Percentiles rank a stretch among this genome's conserved stretches.
These are phyloP conservation scores for Pyrenophora seminiperda DNA, from an alignment of 2,329 filamentous ascomycete species.

Conservation along the genomic window DNA sequence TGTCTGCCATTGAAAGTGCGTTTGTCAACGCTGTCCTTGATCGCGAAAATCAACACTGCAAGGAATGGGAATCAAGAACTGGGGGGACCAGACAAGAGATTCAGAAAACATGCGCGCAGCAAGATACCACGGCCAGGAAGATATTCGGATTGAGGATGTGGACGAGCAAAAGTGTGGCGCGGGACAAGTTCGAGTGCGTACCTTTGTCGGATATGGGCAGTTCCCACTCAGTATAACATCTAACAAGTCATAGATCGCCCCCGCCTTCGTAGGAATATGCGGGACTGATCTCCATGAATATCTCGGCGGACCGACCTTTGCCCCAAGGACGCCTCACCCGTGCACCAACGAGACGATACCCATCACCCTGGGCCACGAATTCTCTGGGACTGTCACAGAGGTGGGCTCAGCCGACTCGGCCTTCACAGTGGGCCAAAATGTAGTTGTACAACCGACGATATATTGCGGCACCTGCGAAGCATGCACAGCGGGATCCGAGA, in stretches of 20 bases:
- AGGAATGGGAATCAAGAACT: conserved; percentile 7
- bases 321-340: conserved; percentile 60
- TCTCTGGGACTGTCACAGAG: conserved; percentile 64
- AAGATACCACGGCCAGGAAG: conserved; percentile 61
- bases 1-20: conserved; percentile 40
- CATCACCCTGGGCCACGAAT: conserved; percentile 68
- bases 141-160: conserved; percentile 61
- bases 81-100: conserved; percentile 1
- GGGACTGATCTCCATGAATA: conserved; percentile 61
- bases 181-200: conserved; percentile 55
- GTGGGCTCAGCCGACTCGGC: conserved; percentile 58
- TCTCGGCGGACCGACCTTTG: conserved; percentile 55
- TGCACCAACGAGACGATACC: conserved; percentile 63
- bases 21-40: conserved; percentile 38
- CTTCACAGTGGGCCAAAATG: conserved; percentile 60
- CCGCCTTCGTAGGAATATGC: conserved; percentile 60
- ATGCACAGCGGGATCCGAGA: conserved; percentile 59
- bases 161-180: conserved; percentile 54
- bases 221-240: background rate
- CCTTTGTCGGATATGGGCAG: too few species aligned
- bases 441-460: conserved; percentile 65
- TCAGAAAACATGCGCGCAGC: conserved; percentile 56
- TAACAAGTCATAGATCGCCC: conserved; percentile 44
- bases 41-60: conserved; percentile 11
- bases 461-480: conserved; percentile 62